Evolutionary conservation across 1,284 basidiomycete species (phyloP).

Genomic region (Apiotrichum sp.): DNA sequence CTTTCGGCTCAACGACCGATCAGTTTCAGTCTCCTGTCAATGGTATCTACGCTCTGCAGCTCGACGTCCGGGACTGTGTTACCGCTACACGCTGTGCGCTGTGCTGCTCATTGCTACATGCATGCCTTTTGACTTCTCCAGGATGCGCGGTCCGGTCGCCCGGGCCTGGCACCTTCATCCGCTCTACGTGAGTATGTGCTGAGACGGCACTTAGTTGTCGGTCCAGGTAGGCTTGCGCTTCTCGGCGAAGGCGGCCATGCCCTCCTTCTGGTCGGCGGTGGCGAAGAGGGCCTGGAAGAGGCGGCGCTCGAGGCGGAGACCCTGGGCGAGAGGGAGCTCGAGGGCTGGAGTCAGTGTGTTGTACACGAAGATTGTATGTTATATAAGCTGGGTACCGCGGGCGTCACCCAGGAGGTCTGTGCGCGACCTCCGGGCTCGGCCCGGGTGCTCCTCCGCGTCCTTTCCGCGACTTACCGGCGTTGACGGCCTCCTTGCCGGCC

Average conservation of each 20-base stretch:
- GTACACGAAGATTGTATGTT: too few species aligned
- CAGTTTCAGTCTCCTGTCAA: too few species aligned
- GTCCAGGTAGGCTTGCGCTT: conserved; percentile 77
- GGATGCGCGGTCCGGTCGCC: background rate
- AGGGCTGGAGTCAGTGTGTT: conserved; percentile 54
- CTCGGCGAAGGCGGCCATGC: conserved; percentile 95
- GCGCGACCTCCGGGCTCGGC: too few species aligned
- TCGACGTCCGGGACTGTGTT: background rate
- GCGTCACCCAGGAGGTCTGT: too few species aligned
- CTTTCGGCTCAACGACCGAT: too few species aligned
- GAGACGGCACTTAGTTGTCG: conserved; percentile 25
- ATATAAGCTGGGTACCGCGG: too few species aligned
- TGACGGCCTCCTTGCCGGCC: conserved; percentile 93
- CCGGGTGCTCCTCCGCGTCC: too few species aligned
- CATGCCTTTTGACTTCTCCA: background rate
- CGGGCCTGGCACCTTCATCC: background rate
- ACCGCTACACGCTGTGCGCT: background rate
- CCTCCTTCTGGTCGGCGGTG: conserved; percentile 96
- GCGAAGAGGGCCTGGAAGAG: conserved; percentile 91
- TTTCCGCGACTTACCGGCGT: conserved; percentile 59
- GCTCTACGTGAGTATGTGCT: too few species aligned
- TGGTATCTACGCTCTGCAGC: background rate
- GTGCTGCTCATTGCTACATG: conserved; percentile 3
- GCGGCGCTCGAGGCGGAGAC: conserved; percentile 78
- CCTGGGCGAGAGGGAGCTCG: conserved; percentile 75